Conservation (phyloP, 345 rosid genomes). For the Populus alba region DNA sequence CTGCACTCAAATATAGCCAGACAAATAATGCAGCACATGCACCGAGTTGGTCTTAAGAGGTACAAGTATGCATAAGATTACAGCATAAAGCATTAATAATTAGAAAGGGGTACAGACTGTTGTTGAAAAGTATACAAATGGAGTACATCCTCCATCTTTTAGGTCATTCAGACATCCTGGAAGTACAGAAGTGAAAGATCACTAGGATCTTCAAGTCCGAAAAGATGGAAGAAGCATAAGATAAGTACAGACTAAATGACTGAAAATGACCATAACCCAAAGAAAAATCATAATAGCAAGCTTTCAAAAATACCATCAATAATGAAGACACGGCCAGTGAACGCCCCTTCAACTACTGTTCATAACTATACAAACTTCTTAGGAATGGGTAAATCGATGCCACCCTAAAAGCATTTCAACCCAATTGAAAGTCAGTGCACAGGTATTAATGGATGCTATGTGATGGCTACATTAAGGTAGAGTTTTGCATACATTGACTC, state of each 20-base stretch:
- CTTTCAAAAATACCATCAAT: slow-evolving; percentile 11
- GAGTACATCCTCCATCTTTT: slow-evolving; percentile 14
- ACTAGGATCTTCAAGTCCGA: slow-evolving; percentile 4
- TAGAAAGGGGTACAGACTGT: slow-evolving; percentile 7
- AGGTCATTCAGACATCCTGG: slow-evolving; percentile 15
- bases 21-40: neutral
- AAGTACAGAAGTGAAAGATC: slow-evolving; percentile 8
- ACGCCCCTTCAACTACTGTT: slow-evolving; percentile 36
- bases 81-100: neutral
- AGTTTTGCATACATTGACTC: slow-evolving; percentile 44
- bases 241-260: slow-evolving; percentile 12
- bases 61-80: neutral
- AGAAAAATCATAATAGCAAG: slow-evolving; percentile 4
- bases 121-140: slow-evolving; percentile 10
- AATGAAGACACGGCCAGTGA: slow-evolving; percentile 11
- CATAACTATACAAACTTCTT: slow-evolving; percentile 32
- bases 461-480: slow-evolving; percentile 34
- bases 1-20: neutral
- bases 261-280: slow-evolving; percentile 7
- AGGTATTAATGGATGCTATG: slow-evolving; percentile 37
- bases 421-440: slow-evolving; percentile 43
- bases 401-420: slow-evolving; percentile 30
- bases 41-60: neutral
- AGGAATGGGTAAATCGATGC: slow-evolving; percentile 22
- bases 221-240: neutral